A percentile compares a stretch with the other conserved stretches of the same genome.
phyloP scores from a whole-genome alignment of 2,329 filamentous ascomycete species.

The Venturia nashicola region DNA sequence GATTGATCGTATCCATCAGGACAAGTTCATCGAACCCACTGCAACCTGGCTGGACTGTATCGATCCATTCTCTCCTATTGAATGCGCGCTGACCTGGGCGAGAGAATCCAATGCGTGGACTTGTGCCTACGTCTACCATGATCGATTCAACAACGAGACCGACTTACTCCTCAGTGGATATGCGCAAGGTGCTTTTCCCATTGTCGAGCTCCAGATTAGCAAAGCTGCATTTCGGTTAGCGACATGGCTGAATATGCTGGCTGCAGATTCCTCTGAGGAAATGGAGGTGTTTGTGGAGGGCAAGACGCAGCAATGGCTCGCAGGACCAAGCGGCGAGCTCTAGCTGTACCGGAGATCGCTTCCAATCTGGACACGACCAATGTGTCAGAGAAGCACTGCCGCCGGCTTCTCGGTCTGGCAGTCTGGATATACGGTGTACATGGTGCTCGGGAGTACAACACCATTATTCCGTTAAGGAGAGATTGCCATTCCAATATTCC shows the following conservation, averaged over 20 bases:
- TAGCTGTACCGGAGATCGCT: background rate
- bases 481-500: no score
- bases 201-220: constrained; percentile 28
- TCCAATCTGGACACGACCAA: background rate
- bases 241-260: constrained; percentile 26
- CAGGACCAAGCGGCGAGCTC: background rate
- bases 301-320: background rate
- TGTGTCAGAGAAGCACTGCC: background rate
- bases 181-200: constrained; percentile 24
- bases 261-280: background rate
- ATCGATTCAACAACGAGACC: constrained; percentile 20
- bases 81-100: constrained; percentile 26
- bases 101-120: constrained; percentile 26
- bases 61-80: constrained; percentile 19
- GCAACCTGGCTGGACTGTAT: constrained; percentile 25
- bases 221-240: constrained; percentile 27
- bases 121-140: constrained; percentile 27
- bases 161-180: constrained; percentile 21
- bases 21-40: constrained; percentile 23
- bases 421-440: background rate
- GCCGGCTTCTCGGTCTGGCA: background rate
- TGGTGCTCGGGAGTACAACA: background rate
- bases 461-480: no score
- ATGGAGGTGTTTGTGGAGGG: background rate
- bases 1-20: constrained; percentile 22